phyloP scores from a whole-genome alignment of 106 monocot species.

The Gastrodia elata region DNA sequence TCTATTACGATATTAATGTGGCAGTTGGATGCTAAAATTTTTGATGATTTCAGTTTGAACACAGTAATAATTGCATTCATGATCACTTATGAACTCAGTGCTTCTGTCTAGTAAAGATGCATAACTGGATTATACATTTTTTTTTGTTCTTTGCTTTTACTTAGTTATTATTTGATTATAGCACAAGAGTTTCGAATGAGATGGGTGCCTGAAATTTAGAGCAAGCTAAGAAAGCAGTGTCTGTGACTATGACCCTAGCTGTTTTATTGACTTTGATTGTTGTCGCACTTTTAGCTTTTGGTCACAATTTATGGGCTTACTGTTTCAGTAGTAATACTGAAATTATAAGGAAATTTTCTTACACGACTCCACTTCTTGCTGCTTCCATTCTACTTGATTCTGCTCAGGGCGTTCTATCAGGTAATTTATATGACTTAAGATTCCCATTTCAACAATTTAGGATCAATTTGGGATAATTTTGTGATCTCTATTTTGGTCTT shows the following conservation, averaged over 20 bases:
- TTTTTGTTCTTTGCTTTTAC: neutral
- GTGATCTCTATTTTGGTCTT: neutral
- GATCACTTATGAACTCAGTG: conserved; percentile 44
- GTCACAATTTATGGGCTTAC: conserved; percentile 15
- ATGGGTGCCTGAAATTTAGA: conserved; percentile 54
- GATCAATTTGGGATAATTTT: neutral
- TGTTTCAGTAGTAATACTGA: conserved; percentile 12
- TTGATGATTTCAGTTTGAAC: conserved; percentile 34
- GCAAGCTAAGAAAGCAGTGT: conserved; percentile 57
- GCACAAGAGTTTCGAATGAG: conserved; percentile 81
- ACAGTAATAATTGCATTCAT: conserved; percentile 61
- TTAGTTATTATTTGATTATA: conserved; percentile 7
- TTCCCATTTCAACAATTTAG: neutral
- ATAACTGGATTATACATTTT: neutral
- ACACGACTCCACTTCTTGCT: conserved; percentile 50
- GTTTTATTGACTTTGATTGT: conserved; percentile 23
- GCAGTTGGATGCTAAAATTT: conserved; percentile 1
- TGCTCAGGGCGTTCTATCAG: conserved; percentile 69
- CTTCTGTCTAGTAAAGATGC: neutral
- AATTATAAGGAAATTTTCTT: conserved; percentile 42
- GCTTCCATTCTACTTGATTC: conserved; percentile 66
- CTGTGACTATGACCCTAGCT: conserved; percentile 55
- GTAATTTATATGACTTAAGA: neutral
- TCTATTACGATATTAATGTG: neutral
- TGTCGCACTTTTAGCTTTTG: conserved; percentile 24